phyloP scores from a whole-genome alignment of 495 filamentous ascomycete genomes.

The Rhizodiscina lignyota region DNA sequence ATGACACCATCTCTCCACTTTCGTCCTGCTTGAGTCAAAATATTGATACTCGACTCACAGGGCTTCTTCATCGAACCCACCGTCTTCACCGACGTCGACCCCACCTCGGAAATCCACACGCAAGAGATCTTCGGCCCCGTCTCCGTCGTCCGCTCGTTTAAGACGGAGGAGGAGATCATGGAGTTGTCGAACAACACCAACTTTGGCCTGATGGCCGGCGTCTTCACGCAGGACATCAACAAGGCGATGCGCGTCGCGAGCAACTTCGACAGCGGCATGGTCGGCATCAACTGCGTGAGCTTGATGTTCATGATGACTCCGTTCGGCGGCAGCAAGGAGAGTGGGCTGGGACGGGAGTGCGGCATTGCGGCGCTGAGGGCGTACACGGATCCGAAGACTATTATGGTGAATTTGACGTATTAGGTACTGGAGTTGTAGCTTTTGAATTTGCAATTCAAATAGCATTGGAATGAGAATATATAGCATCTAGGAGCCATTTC shows the following conservation, averaged over 20 bases:
- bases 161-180: conserved; percentile 34
- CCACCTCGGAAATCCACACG: conserved; percentile 22
- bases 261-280: conserved; percentile 32
- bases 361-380: conserved; percentile 24
- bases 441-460: too few species aligned
- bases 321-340: conserved; percentile 36
- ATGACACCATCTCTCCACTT: not conserved
- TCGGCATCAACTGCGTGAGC: conserved; percentile 34
- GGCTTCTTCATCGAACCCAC: conserved; percentile 31
- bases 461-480: too few species aligned
- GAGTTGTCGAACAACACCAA: conserved; percentile 27
- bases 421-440: too few species aligned
- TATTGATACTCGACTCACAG: too few species aligned
- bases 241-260: conserved; percentile 30
- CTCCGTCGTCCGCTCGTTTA: conserved; percentile 26
- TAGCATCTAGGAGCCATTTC: too few species aligned
- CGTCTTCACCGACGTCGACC: conserved; percentile 24
- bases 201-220: conserved; percentile 23
- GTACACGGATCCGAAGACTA: conserved; percentile 30
- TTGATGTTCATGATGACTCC: conserved; percentile 17
- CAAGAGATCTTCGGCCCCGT: conserved; percentile 39
- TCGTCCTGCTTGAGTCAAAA: too few species aligned
- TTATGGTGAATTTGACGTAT: conserved; percentile 26
- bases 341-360: conserved; percentile 31
- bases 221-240: conserved; percentile 34